phyloP scores from a whole-genome alignment of 2,329 filamentous ascomycete species.

The Claviceps sp. region DNA sequence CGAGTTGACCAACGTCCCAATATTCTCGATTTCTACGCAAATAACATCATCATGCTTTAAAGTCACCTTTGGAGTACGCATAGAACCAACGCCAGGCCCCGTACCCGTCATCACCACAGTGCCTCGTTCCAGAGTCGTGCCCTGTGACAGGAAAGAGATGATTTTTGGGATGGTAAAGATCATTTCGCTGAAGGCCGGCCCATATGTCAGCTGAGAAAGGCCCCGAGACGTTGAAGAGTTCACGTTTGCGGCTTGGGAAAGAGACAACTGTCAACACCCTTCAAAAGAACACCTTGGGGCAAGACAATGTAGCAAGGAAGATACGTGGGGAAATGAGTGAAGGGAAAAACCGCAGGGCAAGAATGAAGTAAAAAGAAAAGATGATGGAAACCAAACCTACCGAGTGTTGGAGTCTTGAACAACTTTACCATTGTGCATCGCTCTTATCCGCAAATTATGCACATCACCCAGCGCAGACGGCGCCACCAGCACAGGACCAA shows the following conservation, averaged over 20 bases:
- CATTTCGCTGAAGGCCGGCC: constrained; percentile 24
- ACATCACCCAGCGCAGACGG: constrained; percentile 17
- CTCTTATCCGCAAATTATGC: constrained; percentile 17
- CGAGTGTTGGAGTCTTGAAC: constrained; percentile 23
- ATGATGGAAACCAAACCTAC: constrained; percentile 2
- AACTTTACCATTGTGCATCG: constrained; percentile 21
- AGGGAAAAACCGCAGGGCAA: background rate
- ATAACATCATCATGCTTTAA: constrained; percentile 25
- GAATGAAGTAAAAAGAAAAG: background rate
- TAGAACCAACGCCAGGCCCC: constrained; percentile 26
- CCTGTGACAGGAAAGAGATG: constrained; percentile 43
- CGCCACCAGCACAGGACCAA: constrained; percentile 25
- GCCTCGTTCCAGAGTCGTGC: constrained; percentile 45
- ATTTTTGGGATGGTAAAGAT: constrained; percentile 44
- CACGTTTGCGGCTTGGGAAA: too few relatives aligned
- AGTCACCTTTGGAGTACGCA: constrained; percentile 24
- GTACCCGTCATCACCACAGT: constrained; percentile 53
- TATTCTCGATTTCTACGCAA: constrained; percentile 22
- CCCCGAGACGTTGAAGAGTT: too few relatives aligned
- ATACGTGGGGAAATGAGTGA: background rate
- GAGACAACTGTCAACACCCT: too few relatives aligned
- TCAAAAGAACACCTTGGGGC: too few relatives aligned
- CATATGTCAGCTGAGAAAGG: too few relatives aligned
- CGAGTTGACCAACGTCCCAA: constrained; percentile 24
- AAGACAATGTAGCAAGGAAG: too few relatives aligned